phyloP scores from a whole-genome alignment of 2,329 filamentous ascomycete species.

The Phialophora macrospora region DNA sequence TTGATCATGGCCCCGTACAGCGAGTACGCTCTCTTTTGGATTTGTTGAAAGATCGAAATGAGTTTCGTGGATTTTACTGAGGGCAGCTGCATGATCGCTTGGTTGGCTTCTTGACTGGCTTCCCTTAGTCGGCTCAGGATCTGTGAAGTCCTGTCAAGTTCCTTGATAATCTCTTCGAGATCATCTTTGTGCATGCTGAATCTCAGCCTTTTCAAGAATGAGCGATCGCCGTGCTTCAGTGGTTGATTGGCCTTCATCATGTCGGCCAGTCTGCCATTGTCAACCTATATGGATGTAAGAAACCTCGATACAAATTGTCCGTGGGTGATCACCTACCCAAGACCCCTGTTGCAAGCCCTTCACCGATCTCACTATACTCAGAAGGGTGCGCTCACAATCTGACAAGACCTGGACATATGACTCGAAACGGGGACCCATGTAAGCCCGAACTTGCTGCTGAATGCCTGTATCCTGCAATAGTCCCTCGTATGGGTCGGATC shows the following conservation, averaged over 20 bases:
- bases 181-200: too few species aligned
- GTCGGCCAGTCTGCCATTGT: neutral
- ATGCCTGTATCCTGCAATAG: neutral
- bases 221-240: too few species aligned
- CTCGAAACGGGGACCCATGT: neutral
- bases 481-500: neutral
- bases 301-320: neutral
- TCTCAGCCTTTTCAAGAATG: too few species aligned
- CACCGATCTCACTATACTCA: constrained; percentile 2
- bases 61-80: too few species aligned
- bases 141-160: too few species aligned
- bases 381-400: neutral
- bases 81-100: too few species aligned
- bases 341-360: constrained; percentile 1
- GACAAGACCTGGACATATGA: neutral
- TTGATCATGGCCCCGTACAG: too few species aligned
- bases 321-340: neutral
- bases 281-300: neutral
- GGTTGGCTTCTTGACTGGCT: too few species aligned
- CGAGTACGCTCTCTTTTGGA: too few species aligned
- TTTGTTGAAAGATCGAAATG: too few species aligned
- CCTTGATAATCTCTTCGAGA: too few species aligned
- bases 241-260: neutral
- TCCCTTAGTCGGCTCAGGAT: too few species aligned
- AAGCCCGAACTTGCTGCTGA: neutral